Evolutionary conservation across 257 asterid genomes (phyloP).

Genomic region (Cinchona pubescens): DNA sequence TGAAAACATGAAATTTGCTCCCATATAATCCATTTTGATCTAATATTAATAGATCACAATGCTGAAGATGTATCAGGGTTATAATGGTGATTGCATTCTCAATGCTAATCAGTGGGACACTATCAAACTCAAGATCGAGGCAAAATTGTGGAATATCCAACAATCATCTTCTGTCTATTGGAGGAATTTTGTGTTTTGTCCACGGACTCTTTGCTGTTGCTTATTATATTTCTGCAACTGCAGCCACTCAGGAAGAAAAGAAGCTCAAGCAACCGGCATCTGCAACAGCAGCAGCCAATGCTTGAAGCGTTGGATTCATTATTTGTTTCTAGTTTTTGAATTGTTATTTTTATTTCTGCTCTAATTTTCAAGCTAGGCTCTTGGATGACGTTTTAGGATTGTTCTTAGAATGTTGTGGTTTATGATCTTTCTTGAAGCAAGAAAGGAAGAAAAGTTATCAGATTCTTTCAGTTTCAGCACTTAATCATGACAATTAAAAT

Average conservation of each 20-base stretch:
- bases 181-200: slow-evolving; percentile 60
- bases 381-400: background rate
- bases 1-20: background rate
- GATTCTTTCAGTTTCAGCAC: background rate
- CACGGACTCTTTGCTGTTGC: slow-evolving; percentile 63
- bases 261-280: slow-evolving; percentile 33
- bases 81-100: slow-evolving; percentile 48
- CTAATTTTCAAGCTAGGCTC: background rate
- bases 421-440: background rate
- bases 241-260: slow-evolving; percentile 43
- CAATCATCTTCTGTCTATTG: slow-evolving; percentile 49
- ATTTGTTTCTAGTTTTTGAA: background rate
- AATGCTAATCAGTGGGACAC: slow-evolving; percentile 50
- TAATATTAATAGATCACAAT: background rate
- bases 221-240: slow-evolving; percentile 52
- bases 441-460: background rate
- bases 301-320: background rate
- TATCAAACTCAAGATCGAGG: slow-evolving; percentile 49
- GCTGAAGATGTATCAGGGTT: slow-evolving; percentile 35
- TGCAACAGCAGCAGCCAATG: slow-evolving; percentile 12
- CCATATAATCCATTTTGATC: background rate
- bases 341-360: background rate
- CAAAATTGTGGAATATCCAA: slow-evolving; percentile 55
- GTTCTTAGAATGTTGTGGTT: background rate
- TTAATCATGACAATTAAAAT: background rate